Evolutionary conservation across 1,284 basidiomycete species (phyloP).

Genomic region (Phellopilus nigrolimitatus): DNA sequence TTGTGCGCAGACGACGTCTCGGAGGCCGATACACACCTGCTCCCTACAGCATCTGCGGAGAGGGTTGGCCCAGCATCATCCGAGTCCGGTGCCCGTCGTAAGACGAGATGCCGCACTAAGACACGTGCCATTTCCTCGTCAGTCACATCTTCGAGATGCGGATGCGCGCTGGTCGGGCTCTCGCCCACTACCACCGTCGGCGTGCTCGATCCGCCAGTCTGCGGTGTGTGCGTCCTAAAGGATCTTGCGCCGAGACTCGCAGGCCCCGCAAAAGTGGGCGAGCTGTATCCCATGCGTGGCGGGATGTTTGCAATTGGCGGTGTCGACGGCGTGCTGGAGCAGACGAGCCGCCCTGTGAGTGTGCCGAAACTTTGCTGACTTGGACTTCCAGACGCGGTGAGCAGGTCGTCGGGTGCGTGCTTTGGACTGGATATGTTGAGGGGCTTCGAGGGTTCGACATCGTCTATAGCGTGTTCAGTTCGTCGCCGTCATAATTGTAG

Average conservation of each 20-base stretch:
- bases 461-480: background rate
- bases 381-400: constrained; percentile 8
- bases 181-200: background rate
- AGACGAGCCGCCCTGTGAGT: background rate
- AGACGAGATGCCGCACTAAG: constrained; percentile 75
- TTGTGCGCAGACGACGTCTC: constrained; percentile 34
- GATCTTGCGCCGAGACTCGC: constrained; percentile 10
- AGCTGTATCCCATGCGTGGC: constrained; percentile 11
- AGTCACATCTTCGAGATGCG: constrained; percentile 52
- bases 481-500: too few relatives aligned
- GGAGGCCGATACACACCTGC: constrained; percentile 9
- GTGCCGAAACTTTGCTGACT: constrained; percentile 9
- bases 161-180: constrained; percentile 3
- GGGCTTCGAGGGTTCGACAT: constrained; percentile 15
- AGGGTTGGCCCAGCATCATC: constrained; percentile 6
- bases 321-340: constrained; percentile 15
- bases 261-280: constrained; percentile 6
- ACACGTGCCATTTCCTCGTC: constrained; percentile 84
- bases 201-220: constrained; percentile 13
- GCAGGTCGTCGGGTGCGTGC: constrained; percentile 5
- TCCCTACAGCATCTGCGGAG: background rate
- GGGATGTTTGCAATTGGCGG: constrained; percentile 21
- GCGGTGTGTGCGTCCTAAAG: constrained; percentile 1
- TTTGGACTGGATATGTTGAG: constrained; percentile 15
- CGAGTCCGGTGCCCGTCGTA: constrained; percentile 33